A percentile compares a stretch with the other conserved stretches of the same genome.
Evolutionary conservation across 2,329 filamentous ascomycete species (phyloP).

Genomic region (Aspergillaceae sp.): DNA sequence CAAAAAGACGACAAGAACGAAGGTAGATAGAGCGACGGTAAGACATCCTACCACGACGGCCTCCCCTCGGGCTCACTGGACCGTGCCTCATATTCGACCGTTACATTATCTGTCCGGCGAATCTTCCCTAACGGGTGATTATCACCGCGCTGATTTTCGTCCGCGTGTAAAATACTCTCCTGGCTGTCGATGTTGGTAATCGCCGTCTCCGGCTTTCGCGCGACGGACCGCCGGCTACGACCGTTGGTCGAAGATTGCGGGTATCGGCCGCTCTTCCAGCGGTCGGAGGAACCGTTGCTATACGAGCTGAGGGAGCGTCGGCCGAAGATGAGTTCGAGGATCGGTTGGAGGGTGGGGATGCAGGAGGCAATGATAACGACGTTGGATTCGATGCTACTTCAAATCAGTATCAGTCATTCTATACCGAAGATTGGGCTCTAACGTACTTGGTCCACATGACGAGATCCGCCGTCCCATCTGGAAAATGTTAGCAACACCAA

Average conservation of each 20-base stretch:
- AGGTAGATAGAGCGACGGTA: background rate
- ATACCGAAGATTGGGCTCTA: background rate
- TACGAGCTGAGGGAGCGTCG: slow-evolving; percentile 9
- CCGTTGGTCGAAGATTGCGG: slow-evolving; percentile 3
- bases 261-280: slow-evolving; percentile 7
- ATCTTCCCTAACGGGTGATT: slow-evolving; percentile 7
- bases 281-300: slow-evolving; percentile 4
- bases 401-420: background rate
- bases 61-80: background rate
- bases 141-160: slow-evolving; percentile 2
- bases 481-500: background rate
- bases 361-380: slow-evolving; percentile 26
- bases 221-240: slow-evolving; percentile 5
- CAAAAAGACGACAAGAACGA: background rate
- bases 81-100: slow-evolving; percentile 5
- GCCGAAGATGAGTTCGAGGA: slow-evolving; percentile 20
- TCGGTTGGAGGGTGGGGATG: slow-evolving; percentile 25
- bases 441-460: slow-evolving; percentile 40
- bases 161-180: slow-evolving; percentile 14
- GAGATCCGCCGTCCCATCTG: slow-evolving; percentile 32
- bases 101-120: slow-evolving; percentile 11
- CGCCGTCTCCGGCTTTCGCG: slow-evolving; percentile 6
- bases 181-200: slow-evolving; percentile 15
- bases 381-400: slow-evolving; percentile 22
- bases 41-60: background rate